Evolutionary conservation across 768 basidiomycete genomes (phyloP).

Genomic region (Hebeloma cylindrosporum): DNA sequence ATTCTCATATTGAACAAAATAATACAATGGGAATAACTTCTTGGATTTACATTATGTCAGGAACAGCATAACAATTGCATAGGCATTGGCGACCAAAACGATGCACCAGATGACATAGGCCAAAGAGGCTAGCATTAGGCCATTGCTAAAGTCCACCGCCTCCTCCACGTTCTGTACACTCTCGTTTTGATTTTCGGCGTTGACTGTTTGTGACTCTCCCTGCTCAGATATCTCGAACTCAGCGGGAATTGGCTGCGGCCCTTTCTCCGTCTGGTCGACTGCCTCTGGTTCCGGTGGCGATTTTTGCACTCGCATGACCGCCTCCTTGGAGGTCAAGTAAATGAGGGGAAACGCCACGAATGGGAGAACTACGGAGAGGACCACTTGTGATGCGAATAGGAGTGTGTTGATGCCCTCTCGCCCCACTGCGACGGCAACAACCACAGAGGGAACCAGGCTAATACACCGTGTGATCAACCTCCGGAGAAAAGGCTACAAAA

Average conservation of each 20-base stretch:
- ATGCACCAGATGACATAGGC: slow-evolving; percentile 49
- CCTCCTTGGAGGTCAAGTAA: slow-evolving; percentile 60
- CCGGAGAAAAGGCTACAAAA: slow-evolving; percentile 52
- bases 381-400: slow-evolving; percentile 76
- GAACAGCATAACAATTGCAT: slow-evolving; percentile 49
- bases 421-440: slow-evolving; percentile 69
- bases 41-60: slow-evolving; percentile 14
- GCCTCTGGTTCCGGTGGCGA: slow-evolving; percentile 19
- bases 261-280: too few species aligned
- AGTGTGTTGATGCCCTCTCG: slow-evolving; percentile 62
- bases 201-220: neutral
- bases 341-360: slow-evolving; percentile 74
- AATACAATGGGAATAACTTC: neutral
- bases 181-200: neutral
- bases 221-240: neutral
- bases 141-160: slow-evolving; percentile 41
- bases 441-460: slow-evolving; percentile 66
- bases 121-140: slow-evolving; percentile 34
- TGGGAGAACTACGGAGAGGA: slow-evolving; percentile 70
- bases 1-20: neutral
- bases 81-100: slow-evolving; percentile 50
- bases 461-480: slow-evolving; percentile 70
- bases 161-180: too few species aligned
- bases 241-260: too few species aligned
- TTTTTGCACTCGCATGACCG: slow-evolving; percentile 61